Percentiles rank a stretch among this genome's conserved stretches.
Evolutionary conservation across 805 yeast species (phyloP).

Genomic region (Candida broadrunensis): DNA sequence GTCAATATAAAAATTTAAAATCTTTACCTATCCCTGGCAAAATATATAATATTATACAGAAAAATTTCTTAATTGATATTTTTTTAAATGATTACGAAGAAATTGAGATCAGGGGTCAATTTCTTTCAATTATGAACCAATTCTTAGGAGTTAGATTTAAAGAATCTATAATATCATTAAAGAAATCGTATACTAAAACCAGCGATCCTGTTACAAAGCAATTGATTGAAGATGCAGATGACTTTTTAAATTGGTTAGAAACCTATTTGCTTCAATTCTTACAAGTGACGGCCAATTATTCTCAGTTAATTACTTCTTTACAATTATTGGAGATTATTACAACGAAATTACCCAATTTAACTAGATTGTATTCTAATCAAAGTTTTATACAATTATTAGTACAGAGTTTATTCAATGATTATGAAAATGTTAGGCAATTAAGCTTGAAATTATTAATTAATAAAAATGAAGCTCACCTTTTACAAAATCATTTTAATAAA

Average conservation of each 20-base stretch:
- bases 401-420: constrained; percentile 65
- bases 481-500: neutral
- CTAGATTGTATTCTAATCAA: neutral
- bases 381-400: constrained; percentile 29
- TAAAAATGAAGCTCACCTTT: neutral
- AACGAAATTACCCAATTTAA: neutral
- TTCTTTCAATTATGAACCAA: constrained; percentile 57
- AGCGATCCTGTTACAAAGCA: constrained; percentile 1
- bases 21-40: constrained; percentile 52
- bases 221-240: neutral
- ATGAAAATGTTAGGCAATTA: constrained; percentile 67
- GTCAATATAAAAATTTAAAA: constrained; percentile 44
- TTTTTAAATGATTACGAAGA: constrained; percentile 59
- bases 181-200: constrained; percentile 32
- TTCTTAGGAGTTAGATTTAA: constrained; percentile 58
- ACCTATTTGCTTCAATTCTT: constrained; percentile 43
- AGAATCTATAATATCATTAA: constrained; percentile 59
- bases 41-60: constrained; percentile 42
- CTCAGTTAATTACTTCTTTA: constrained; percentile 18
- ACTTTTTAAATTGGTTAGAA: constrained; percentile 5
- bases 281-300: constrained; percentile 49
- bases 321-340: neutral
- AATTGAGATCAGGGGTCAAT: constrained; percentile 65
- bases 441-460: constrained; percentile 28
- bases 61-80: constrained; percentile 37